Evolutionary conservation across 345 rosid genomes (phyloP).

Genomic region (Salix brachista): DNA sequence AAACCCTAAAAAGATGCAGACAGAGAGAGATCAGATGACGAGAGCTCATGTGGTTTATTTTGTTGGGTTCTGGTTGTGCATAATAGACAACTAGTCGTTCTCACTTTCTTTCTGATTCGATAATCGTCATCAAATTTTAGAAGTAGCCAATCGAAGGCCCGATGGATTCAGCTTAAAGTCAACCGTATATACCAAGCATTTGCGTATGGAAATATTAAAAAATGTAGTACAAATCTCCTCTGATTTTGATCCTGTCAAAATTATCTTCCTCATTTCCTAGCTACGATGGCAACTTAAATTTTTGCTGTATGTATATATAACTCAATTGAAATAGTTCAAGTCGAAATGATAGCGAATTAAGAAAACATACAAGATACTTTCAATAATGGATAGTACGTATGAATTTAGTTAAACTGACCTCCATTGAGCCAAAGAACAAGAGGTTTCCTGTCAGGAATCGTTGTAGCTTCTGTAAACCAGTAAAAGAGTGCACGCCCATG

Average conservation of each 20-base stretch:
- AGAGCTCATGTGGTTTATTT: constrained; percentile 6
- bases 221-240: background rate
- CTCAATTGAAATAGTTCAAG: background rate
- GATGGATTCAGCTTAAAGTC: background rate
- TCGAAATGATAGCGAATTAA: background rate
- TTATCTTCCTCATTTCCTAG: background rate
- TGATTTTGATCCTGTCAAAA: background rate
- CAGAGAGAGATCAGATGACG: constrained; percentile 24
- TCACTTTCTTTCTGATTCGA: background rate
- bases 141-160: background rate
- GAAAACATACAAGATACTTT: background rate
- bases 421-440: constrained; percentile 98
- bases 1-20: constrained; percentile 25
- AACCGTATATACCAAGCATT: background rate
- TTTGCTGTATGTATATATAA: background rate
- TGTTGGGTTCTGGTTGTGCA: background rate
- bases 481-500: constrained; percentile 85
- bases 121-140: background rate
- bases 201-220: background rate
- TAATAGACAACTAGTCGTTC: background rate
- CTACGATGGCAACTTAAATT: background rate
- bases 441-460: constrained; percentile 57
- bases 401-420: constrained; percentile 40
- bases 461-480: constrained; percentile 73
- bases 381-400: background rate